These are phyloP conservation scores for Trebouxia gelatinosa DNA, from an alignment of 163 green algal genomes.

Conservation along the genomic window DNA sequence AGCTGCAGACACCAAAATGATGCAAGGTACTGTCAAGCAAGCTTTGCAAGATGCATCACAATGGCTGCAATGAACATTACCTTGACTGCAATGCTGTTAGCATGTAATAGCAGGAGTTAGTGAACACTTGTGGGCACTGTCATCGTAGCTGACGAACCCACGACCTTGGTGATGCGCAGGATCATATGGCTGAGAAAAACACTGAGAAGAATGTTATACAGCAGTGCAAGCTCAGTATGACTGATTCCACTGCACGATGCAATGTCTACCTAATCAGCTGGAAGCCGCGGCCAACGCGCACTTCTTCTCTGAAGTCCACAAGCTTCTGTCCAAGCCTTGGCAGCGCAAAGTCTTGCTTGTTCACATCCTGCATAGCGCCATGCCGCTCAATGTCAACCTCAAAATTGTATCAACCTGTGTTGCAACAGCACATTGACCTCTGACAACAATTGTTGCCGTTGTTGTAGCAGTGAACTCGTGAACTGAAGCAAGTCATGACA, in stretches of 20 bases:
- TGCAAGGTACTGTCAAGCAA: not conserved
- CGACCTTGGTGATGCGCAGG: not conserved
- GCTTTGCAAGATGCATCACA: not conserved
- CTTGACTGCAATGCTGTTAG: not conserved
- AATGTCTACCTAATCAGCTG: conserved; percentile 56
- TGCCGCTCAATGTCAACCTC: not conserved
- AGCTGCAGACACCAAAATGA: not conserved
- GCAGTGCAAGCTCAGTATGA: not conserved
- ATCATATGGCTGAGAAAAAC: not conserved
- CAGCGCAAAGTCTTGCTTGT: conserved; percentile 52
- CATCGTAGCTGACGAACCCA: not conserved
- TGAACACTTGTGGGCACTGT: not conserved
- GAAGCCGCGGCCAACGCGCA: conserved; percentile 60
- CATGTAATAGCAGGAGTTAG: not conserved
- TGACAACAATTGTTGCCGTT: not conserved
- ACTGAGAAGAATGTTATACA: not conserved
- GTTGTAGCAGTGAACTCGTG: not conserved
- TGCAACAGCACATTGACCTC: not conserved
- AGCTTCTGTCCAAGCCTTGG: conserved; percentile 62
- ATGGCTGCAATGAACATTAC: not conserved
- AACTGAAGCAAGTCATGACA: not conserved
- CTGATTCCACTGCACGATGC: too few relatives aligned
- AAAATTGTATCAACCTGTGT: not conserved
- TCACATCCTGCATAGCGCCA: conserved; percentile 38
- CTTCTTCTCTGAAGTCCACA: conserved; percentile 47